Conservation (phyloP, 192 early-diverging fungal genomes). For the Rhizoclosmatium sp. region DNA sequence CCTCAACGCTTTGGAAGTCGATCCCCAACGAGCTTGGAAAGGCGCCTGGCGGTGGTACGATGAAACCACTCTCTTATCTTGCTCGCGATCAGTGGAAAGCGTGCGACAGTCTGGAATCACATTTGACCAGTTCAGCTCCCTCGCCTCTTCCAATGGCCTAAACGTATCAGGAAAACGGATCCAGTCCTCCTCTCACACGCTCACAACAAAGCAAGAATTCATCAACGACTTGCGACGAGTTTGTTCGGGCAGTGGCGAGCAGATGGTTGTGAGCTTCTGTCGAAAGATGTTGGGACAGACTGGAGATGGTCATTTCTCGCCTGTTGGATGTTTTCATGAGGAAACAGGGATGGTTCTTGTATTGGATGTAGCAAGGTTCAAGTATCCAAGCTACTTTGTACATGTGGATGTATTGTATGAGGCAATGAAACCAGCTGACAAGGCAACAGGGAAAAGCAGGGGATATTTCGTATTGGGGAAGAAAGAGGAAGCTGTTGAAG, state of each 20-base stretch:
- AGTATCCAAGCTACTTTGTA: constrained; percentile 91
- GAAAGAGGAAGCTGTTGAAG: neutral
- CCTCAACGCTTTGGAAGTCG: constrained; percentile 90
- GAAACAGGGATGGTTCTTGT: constrained; percentile 78
- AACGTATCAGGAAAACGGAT: constrained; percentile 75
- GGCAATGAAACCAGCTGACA: constrained; percentile 82
- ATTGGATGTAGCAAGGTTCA: constrained; percentile 87
- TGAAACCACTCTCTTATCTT: constrained; percentile 61
- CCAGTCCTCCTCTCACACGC: constrained; percentile 20
- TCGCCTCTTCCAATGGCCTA: constrained; percentile 85
- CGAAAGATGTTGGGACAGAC: constrained; percentile 81
- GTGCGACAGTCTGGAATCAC: constrained; percentile 87
- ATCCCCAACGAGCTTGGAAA: constrained; percentile 88
- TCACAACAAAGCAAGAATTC: constrained; percentile 76
- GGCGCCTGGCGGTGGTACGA: constrained; percentile 91
- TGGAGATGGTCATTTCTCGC: constrained; percentile 93
- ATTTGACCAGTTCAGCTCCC: constrained; percentile 86
- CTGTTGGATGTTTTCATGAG: constrained; percentile 84
- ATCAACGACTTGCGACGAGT: constrained; percentile 74
- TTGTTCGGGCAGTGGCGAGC: constrained; percentile 66
- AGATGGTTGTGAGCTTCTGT: constrained; percentile 90
- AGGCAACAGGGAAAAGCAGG: constrained; percentile 78
- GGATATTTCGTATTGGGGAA: constrained; percentile 85
- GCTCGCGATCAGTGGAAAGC: constrained; percentile 62
- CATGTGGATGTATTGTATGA: constrained; percentile 77